Evolutionary conservation across 1,284 basidiomycete species (phyloP), one percentile per base, ranked within the genome.

Genomic region (Fomitopsis betulina): DNA sequence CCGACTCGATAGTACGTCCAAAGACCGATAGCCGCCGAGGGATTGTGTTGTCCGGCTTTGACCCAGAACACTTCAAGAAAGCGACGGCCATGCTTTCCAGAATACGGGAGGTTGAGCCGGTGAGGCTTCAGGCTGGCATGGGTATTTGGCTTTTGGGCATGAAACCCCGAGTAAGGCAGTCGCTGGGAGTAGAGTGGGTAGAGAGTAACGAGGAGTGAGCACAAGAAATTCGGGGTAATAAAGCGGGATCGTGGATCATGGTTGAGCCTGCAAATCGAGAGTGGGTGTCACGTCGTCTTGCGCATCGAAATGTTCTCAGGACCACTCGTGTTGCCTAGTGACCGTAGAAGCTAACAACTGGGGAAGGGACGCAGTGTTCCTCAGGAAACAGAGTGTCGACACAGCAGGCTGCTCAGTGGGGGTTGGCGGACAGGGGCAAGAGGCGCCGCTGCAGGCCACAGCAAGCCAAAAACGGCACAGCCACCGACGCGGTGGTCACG

Each of bases 401-500:
- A n/a, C n/a, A n/a, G n/a, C 27, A 30, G 27, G 27, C 27, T 30
- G 27, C 27, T 30, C 2, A 38, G 5, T 42, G 42, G 8, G 25
- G 7, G 25, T 25, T 47, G 45, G 25, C 45, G 17, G 52, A n/a
- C 23, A 21, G 37, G 3, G 9, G 13, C 13, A 53, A 53, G 52
- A 23, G 8, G 19, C 37, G 53, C 27, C 17, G 37, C 37, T 12
- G 19, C 17, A 25, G 30, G 45, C 45, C 45, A 47, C 45, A 43
- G 39, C 25, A 23, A 43, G 17, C 45, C 45, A 50, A 19, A 50
- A 37, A 32, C 23, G 39, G 47, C 62, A 53, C 60, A 58, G 66
- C 66, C 66, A 65, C 66, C 66, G 60, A 51, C 66, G 64, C 64
- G 66, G 62, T 62, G 59, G 56, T 66, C 63, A 66, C 64, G 64